phyloP scores from a whole-genome alignment of 2,329 filamentous ascomycete species.

The Monosporascus ibericus region DNA sequence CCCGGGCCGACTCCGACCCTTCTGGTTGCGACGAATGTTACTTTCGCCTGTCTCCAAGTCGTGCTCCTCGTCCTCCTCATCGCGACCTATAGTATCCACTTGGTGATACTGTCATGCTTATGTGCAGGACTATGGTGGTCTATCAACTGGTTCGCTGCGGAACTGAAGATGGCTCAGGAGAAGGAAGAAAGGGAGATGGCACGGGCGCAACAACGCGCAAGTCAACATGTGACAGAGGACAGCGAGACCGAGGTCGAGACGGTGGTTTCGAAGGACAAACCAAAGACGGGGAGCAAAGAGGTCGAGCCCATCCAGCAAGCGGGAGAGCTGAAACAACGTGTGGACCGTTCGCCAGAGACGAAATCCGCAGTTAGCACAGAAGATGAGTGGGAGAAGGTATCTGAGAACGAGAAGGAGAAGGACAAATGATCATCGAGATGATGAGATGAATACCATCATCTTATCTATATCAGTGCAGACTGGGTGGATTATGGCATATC shows the following conservation, averaged over 20 bases:
- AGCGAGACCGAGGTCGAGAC: conserved; percentile 48
- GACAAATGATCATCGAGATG: conserved; percentile 34
- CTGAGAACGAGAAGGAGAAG: conserved; percentile 61
- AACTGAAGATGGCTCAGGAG: conserved; percentile 44
- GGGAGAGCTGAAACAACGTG: conserved; percentile 46
- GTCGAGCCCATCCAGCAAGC: conserved; percentile 35
- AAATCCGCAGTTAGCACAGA: conserved; percentile 70
- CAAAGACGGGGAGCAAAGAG: conserved; percentile 32
- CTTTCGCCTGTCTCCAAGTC: conserved; percentile 79
- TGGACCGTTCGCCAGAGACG: conserved; percentile 32
- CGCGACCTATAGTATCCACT: conserved; percentile 84
- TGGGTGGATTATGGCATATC: not conserved
- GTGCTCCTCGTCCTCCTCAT: conserved; percentile 70
- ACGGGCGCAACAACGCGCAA: conserved; percentile 28
- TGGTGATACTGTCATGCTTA: conserved; percentile 72
- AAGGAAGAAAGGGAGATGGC: conserved; percentile 36
- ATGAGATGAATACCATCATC: not conserved
- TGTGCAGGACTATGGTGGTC: conserved; percentile 82
- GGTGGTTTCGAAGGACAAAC: conserved; percentile 17
- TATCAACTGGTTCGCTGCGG: conserved; percentile 93
- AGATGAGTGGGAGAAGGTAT: conserved; percentile 96
- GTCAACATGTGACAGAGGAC: conserved; percentile 31
- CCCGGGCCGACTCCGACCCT: conserved; percentile 85
- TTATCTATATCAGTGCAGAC: not conserved
- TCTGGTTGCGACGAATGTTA: conserved; percentile 80